Conservation (phyloP, 2,329 filamentous ascomycete species). For the Monosporascus sp. region DNA sequence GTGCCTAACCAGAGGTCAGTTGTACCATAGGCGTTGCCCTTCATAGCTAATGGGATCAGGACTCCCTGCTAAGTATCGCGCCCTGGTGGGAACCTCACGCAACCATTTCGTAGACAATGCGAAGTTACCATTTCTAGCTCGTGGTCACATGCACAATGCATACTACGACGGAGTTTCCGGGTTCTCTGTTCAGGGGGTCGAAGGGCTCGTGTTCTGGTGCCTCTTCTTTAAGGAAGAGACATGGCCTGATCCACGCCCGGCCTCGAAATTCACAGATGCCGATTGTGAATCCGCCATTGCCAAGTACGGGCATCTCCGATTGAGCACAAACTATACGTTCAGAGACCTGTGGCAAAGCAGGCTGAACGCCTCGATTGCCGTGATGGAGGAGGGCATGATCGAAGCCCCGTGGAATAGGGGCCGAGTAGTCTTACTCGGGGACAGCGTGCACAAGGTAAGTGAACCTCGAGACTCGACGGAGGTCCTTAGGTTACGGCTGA, state of each 20-base stretch:
- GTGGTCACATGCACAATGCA: no score
- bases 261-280: slow-evolving; percentile 4
- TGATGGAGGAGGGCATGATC: slow-evolving; percentile 13
- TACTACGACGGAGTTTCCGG: no score
- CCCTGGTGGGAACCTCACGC: no score
- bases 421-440: slow-evolving; percentile 10
- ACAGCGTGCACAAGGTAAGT: slow-evolving; percentile 12
- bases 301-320: slow-evolving; percentile 4
- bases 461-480: not conserved
- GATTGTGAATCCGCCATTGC: slow-evolving; percentile 7
- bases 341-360: slow-evolving; percentile 12
- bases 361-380: slow-evolving; percentile 8
- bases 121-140: no score
- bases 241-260: no score
- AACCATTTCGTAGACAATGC: no score
- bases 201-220: no score
- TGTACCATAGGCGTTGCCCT: no score
- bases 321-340: slow-evolving; percentile 17
- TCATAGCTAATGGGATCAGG: no score
- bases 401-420: slow-evolving; percentile 9
- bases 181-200: no score
- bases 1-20: not conserved
- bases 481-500: not conserved
- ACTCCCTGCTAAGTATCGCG: no score
- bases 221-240: no score